Conservation (phyloP, 257 asterid species). For the Catharanthus roseus region DNA sequence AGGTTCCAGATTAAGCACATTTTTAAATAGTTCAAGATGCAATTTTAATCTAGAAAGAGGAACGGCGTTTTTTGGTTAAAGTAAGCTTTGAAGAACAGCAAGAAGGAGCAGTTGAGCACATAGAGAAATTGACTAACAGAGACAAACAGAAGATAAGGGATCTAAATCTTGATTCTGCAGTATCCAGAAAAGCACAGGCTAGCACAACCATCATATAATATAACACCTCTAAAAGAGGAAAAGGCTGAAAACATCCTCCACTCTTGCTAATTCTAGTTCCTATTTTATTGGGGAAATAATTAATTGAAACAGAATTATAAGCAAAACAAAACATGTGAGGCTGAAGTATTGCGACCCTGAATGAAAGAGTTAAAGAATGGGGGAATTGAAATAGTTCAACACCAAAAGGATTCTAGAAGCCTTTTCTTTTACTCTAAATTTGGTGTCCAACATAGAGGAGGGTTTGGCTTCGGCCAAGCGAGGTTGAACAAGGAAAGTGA, state of each 20-base stretch:
- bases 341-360: not conserved
- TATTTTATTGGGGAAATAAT: not conserved
- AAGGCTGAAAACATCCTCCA: not conserved
- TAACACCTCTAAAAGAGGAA: too few relatives aligned
- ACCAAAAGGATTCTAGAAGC: not conserved
- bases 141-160: too few relatives aligned
- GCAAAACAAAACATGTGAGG: too few relatives aligned
- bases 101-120: too few relatives aligned
- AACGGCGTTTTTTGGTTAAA: not conserved
- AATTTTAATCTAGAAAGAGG: not conserved
- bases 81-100: not conserved
- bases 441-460: too few relatives aligned
- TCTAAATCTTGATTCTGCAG: not conserved
- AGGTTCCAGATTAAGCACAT: constrained; percentile 1
- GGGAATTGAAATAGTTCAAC: not conserved
- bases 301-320: too few relatives aligned
- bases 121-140: not conserved
- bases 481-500: too few relatives aligned
- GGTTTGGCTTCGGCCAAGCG: too few relatives aligned
- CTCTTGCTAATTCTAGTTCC: not conserved
- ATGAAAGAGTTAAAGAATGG: not conserved
- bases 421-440: not conserved
- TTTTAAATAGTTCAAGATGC: not conserved
- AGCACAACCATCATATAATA: too few relatives aligned
- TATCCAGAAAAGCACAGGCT: not conserved